Evolutionary conservation across 1,284 basidiomycete genomes (phyloP).

Genomic region (Apiotrichum porosum): DNA sequence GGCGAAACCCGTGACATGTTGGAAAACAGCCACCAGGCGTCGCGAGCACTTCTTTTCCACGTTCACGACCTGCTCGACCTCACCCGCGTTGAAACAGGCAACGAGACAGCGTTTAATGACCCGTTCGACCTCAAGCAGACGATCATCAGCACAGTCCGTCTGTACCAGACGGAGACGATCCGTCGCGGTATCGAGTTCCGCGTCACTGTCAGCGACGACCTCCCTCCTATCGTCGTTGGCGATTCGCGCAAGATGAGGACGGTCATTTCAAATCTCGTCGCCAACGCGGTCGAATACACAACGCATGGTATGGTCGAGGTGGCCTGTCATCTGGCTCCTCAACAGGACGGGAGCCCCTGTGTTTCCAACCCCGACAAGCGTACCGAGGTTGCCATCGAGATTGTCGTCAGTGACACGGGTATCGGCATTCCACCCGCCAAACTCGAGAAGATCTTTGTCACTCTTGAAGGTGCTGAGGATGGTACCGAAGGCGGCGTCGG

Average conservation of each 20-base stretch:
- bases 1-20: slow-evolving; percentile 74
- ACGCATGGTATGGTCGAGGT: slow-evolving; percentile 62
- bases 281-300: slow-evolving; percentile 82
- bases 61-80: slow-evolving; percentile 84
- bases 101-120: slow-evolving; percentile 74
- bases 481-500: slow-evolving; percentile 48
- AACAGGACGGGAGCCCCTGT: neutral
- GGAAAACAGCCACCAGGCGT: slow-evolving; percentile 71
- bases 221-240: slow-evolving; percentile 61
- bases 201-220: slow-evolving; percentile 55
- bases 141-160: slow-evolving; percentile 62
- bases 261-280: slow-evolving; percentile 75
- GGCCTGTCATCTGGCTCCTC: slow-evolving; percentile 48
- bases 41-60: slow-evolving; percentile 71
- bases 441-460: slow-evolving; percentile 76
- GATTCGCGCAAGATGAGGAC: slow-evolving; percentile 72
- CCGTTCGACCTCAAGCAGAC: slow-evolving; percentile 68
- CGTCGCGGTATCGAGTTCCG: slow-evolving; percentile 64
- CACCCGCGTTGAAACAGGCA: slow-evolving; percentile 73
- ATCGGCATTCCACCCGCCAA: slow-evolving; percentile 68
- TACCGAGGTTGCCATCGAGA: slow-evolving; percentile 57
- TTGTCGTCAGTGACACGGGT: slow-evolving; percentile 71
- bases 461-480: slow-evolving; percentile 78
- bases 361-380: neutral
- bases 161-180: slow-evolving; percentile 62